Evolutionary conservation across 176 grass and related monocot species (phyloP), one percentile per base, ranked within the genome.

Genomic region (Triticum monococcum): DNA sequence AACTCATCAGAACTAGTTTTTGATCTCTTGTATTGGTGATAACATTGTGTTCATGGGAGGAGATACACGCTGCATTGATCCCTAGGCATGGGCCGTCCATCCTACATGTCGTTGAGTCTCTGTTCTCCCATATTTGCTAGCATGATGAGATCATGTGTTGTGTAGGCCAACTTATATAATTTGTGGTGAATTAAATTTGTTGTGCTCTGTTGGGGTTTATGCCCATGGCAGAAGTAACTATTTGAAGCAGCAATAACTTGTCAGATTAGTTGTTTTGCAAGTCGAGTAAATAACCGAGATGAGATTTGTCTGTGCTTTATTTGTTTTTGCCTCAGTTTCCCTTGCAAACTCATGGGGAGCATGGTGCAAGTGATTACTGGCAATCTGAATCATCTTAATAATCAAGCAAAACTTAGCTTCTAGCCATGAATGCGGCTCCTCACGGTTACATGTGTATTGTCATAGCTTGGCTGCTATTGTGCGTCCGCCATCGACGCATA

Each of bases 401-500:
- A 26, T 12, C n/a, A 74, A 46, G 23, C 40, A 74, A n/a, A 52
- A 50, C 14, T 18, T 52, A 3, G 71, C 16, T 14, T 54, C 16
- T 18, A 54, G 50, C 48, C 48, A 6, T 52, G 48, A 16, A 52
- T 52, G 48, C 48, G 1, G 48, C 50, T 54, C 7, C 50, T 54
- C 5, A 54, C 5, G 5, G 5, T 54, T 54, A 54, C 50, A 18
- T 54, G 16, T 54, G 5, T 7, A 7, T 54, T 54, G 50, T 54
- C 43, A 62, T 13, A 88, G 54, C 11, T 71, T 79, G 26, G 87
- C 87, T 8, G 87, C 81, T 16, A 93, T 24, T 17, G 54, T 41
- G 8, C 79, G 72, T 8, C 91, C 91, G 5, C 88, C 91, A n/a
- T 90, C 91, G 6, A 93, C 75, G 22, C 72, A 85, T 64, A 90